Evolutionary conservation across 257 asterid species (phyloP).

Genomic region (Cordia subcordata): DNA sequence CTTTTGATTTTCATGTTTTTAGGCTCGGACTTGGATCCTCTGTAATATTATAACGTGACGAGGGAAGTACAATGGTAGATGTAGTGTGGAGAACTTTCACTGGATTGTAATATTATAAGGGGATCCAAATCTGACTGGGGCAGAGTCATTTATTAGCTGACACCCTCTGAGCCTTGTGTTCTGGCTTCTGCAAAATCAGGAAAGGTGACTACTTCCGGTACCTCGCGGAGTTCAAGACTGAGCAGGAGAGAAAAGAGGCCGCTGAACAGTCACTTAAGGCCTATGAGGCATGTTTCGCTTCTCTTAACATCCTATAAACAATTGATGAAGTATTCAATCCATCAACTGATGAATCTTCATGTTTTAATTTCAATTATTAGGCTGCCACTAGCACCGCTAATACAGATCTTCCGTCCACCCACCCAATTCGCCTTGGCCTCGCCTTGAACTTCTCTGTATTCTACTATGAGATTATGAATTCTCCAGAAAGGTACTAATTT

Average conservation of each 20-base stretch:
- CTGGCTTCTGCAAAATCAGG: slow-evolving; percentile 34
- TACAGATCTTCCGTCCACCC: slow-evolving; percentile 85
- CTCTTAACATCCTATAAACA: not conserved
- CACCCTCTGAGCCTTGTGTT: not conserved
- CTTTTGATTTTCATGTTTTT: not conserved
- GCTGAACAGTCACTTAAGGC: slow-evolving; percentile 79
- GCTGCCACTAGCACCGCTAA: slow-evolving; percentile 65
- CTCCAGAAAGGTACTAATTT: slow-evolving; percentile 68
- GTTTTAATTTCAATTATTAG: slow-evolving; percentile 22
- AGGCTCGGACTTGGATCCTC: not conserved
- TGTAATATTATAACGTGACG: too few species aligned
- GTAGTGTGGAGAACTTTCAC: too few species aligned
- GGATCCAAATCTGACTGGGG: too few species aligned
- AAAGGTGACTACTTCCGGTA: slow-evolving; percentile 86
- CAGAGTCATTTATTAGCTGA: not conserved
- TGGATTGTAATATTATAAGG: too few species aligned
- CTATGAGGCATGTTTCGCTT: slow-evolving; percentile 62
- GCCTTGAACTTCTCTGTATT: slow-evolving; percentile 91
- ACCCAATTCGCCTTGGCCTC: slow-evolving; percentile 90
- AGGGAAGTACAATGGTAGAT: too few species aligned
- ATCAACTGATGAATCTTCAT: not conserved
- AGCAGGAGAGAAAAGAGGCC: slow-evolving; percentile 73
- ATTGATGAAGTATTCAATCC: not conserved
- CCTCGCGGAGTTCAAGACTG: slow-evolving; percentile 84
- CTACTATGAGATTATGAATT: slow-evolving; percentile 86